Evolutionary conservation across 768 basidiomycete genomes (phyloP), one percentile per base, ranked within the genome.

Genomic region (Kwoniella dejecticola): DNA sequence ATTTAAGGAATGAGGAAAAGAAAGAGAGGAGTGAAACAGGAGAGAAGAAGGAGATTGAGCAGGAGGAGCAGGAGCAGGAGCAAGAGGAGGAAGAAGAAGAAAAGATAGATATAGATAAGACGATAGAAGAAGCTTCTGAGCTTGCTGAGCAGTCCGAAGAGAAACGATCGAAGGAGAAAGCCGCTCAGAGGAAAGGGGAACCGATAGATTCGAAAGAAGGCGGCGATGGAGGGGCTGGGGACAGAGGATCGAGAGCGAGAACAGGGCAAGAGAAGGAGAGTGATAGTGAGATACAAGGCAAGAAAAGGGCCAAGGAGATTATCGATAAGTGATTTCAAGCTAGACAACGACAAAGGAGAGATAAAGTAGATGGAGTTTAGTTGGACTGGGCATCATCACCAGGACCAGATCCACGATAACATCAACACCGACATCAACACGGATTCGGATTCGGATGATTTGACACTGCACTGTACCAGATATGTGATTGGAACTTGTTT

Each of bases 11-110:
- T 44, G 47, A 46, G 30, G 31, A 48, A 4, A 8, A 33, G 6
- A 21, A 21, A 10, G 44, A 48, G 15, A 36, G 15, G n/a, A n/a
- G n/a, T n/a, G n/a, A n/a, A n/a, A n/a, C n/a, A n/a, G n/a, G 17
- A 78, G 76, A 15, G 61, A 75, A 38, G 77, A 78, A 53, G 77
- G n/a, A n/a, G n/a, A n/a, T n/a, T n/a, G n/a, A n/a, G n/a, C n/a
- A n/a, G n/a, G 47, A 46, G 30, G 31, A 48, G 2, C 5, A 33
- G 6, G 15, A 21, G 4, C 36, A 48, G 15, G 15, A 36, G 3
- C 33, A 56, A 40, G 50, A 48, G n/a, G 29, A 47, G 41, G 33
- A 36, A 31, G 55, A 62, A n/a, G 46, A 60, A 33, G 46, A 48
- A 23, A 68, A 64, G 30, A 42, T 78, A 12, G 72, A 78, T 55